Base-by-base conservation (phyloP, 192 early-diverging fungal genomes). In the Obelidium mucronatum region DNA sequence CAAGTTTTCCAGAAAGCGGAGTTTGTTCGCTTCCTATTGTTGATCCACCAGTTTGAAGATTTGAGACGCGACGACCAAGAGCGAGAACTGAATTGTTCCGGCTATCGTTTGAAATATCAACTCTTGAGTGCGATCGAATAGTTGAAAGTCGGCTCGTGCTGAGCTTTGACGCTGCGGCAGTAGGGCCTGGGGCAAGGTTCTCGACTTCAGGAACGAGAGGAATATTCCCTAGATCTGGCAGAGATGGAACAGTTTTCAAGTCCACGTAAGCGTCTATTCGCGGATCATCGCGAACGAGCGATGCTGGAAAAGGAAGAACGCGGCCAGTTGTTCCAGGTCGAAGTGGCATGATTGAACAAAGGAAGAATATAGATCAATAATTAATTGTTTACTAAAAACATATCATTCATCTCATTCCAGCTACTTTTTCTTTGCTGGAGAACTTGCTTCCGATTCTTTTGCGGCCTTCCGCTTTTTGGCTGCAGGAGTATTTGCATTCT, bases 261-360 rank as follows among this genome's bases (percentile, higher is more conserved):
- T 74, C 73, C 35, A 74, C 54, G 36, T 72, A 72, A 6, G 69
- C 69, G 39, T 72, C 69, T 8, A 24, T 30, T 19, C 69, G 51
- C 8, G 15, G 15, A 37, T 72, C 69, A 31, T 72, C 69, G 11
- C 69, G 51, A 31, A 72, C 48, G 34, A 72, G 69, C 17, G 69
- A 72, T 11, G 69, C 69, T 1, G 69, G 69, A 40, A 72, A 72
- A 15, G 69, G 69, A 22, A 72, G 69, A 30, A 72, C 69, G 69
- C 69, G 69, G 8, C 69, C 69, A 15, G 53, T 72, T 54, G 69
- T 58, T 8, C 55, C 55, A 8, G 55, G 55, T 22, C 55, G 55
- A 24, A 28, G 22, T 22, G 55, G 55, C 55, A 58, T 58, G 17
- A 0, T 58, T 22, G 55, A 51, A 48, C 44, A 48, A 48, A 48